Base-by-base conservation (phyloP, 2,329 filamentous ascomycete species). In the Phialocephala sp. region DNA sequence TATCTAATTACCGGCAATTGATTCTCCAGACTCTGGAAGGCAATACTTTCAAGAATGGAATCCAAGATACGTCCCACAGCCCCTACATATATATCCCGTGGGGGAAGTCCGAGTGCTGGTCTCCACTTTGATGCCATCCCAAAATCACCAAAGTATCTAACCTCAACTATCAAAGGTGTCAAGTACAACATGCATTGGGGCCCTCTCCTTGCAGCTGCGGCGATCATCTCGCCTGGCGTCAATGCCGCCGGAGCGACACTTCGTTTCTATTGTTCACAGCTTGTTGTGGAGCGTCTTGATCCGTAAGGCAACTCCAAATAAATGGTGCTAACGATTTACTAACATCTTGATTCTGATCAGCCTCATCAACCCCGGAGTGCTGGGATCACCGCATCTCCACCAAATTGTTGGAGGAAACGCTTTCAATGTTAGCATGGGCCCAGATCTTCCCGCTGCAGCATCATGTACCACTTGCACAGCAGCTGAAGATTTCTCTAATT, bases 401-500 rank as follows among this genome's bases (percentile, higher is more conserved):
- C 63, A 68, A 32, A 66, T 68, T n/a, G 63, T 68, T 18, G 62
- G 64, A 37, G 67, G 64, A 45, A 64, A 66, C 56, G 64, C 45
- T 12, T 68, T 68, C 55, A 65, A 68, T n/a, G 54, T 60, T 8
- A 57, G 57, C 9, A 65, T 69, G 57, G 41, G 62, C 11, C 22
- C 36, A 18, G 67, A 69, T 52, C 52, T 69, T 41, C 59, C 65
- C 1, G 56, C 11, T 5, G 35, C 52, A 9, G 64, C 65, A n/a
- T 32, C 59, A 11, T 69, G 65, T 27, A 69, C 65, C 8, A 67
- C 64, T 11, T 69, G 67, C 54, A 32, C 35, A 5, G 63, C 66
- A 43, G 22, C 60, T 1, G 62, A 77, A 43, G 75, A 76, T 62
- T 65, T 71, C 64, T 70, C 62, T 20, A 75, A 77, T 59, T 75